phyloP scores from a whole-genome alignment of 148 eudicot genomes.

The Rhododendron vialii region DNA sequence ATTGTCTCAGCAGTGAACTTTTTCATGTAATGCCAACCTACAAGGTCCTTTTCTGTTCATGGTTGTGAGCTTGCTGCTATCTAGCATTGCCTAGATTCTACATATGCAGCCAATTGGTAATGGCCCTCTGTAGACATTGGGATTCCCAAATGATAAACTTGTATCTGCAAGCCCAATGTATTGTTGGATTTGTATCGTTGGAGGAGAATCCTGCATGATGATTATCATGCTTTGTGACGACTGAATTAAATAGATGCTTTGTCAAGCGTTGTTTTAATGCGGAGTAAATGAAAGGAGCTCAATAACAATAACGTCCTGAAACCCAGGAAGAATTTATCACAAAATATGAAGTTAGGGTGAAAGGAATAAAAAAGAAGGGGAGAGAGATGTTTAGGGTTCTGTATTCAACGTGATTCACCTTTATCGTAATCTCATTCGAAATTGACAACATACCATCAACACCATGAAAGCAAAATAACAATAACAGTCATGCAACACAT shows the following conservation, averaged over 20 bases:
- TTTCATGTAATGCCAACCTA: background rate
- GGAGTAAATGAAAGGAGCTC: background rate
- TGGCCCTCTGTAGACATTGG: too few species aligned
- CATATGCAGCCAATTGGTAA: background rate
- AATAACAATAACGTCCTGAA: background rate
- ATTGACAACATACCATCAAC: background rate
- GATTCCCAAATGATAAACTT: background rate
- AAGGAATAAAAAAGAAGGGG: background rate
- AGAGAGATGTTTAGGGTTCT: background rate
- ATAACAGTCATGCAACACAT: background rate
- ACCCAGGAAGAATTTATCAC: background rate
- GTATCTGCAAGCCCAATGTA: background rate
- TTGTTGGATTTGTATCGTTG: background rate
- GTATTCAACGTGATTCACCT: background rate
- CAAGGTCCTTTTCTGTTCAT: background rate
- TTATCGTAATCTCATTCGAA: background rate
- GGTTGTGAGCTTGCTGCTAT: background rate
- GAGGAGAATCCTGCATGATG: background rate
- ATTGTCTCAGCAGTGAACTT: background rate
- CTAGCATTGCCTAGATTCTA: background rate
- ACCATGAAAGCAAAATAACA: background rate
- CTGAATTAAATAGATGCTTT: background rate
- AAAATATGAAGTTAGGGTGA: background rate
- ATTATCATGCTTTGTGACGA: slow-evolving; percentile 1
- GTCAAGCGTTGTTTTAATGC: background rate